Evolutionary conservation across 202 grass and related monocot genomes (phyloP), one percentile per base, ranked within the genome.

Genomic region (Schoenoplectus tabernaemontani): DNA sequence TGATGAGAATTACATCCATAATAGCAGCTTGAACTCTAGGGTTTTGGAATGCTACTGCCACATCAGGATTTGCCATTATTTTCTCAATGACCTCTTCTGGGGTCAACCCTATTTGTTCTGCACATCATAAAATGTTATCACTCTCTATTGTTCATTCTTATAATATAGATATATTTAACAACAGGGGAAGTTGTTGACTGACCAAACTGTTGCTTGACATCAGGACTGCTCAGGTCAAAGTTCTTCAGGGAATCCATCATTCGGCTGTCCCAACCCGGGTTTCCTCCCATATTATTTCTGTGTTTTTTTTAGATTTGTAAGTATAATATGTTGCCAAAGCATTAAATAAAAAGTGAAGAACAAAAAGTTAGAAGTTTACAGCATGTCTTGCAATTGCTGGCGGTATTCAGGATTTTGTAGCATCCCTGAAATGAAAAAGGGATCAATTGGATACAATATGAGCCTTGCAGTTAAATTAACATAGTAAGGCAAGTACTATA

Each of bases 1-100:
- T 44, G 28, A 22, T 69, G 34, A 61, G 59, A 68, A 85, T 90
- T 96, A 93, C 96, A 80, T 99, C 96, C 88, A 99, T 92, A 51
- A 99, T 99, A 20, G 96, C 96, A 60, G 96, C 93, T 90, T 99
- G 92, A 72, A 99, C 88, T 88, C 90, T 99, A 32, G 96, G 96
- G 83, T 99, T 99, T 72, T 99, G 96, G 65, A 99, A 99, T n/a
- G 96, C 96, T 9, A 84, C 81, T 77, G 96, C 92, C 63, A 99
- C 96, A 22, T 99, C 96, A 59, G 91, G 96, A 85, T 95, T 99
- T 65, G 91, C 88, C 96, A 99, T 92, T 87, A 99, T 96, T 83
- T 96, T 99, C 9, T 91, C 84, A 64, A 99, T 89, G 33, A 99
- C 96, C 84, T 96, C 92, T 91, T 99, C 87, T 15, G 96, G 96